Base-by-base conservation (phyloP, 768 basidiomycete genomes). In the Agaricus sinodeliciosus region DNA sequence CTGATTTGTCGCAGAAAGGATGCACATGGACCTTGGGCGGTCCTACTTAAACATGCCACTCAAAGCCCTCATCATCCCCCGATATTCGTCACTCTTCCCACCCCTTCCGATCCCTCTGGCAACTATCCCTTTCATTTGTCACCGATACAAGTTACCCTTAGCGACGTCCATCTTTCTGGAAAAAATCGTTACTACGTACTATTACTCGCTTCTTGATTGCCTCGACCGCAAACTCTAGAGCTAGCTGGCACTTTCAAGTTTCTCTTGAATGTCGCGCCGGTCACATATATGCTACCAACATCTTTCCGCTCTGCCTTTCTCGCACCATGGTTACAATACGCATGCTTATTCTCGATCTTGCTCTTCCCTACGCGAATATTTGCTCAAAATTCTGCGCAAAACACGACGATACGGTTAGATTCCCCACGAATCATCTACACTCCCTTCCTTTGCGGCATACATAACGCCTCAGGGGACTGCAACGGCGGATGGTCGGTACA, bases 371-470 rank as follows among this genome's bases (percentile, higher is more conserved):
- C 51, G 16, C 37, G 26, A 7, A 46, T 44, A 9, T n/a, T 19
- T 19, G 44, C 51, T 40, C 51, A 53, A 53, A 37, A 27, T 9
- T 19, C 22, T 7, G 19, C 44, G 31, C 43, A 37, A 27, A 76
- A 78, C 60, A 51, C 75, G 43, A 67, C 74, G 16, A 60, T 79
- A 31, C 58, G 69, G 2, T 57, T 67, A 35, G 67, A 61, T 42
- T 68, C 72, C 5, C 56, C 72, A 31, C 65, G 75, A 51, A 68
- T 79, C 57, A 63, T 69, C 15, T 79, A 75, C 57, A 73, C 74
- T 25, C 77, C 78, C n/a, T 77, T 73, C 59, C 56, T 74, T 39
- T 79, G 78, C 58, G 63, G 69, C 60, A 43, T 60, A 22, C 59
- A 67, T n/a, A 54, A 57, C 31, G 57, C 66, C 51, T 64, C 70